Conservation (phyloP, 495 filamentous ascomycete species). For the Astrothelium macrocarpum region DNA sequence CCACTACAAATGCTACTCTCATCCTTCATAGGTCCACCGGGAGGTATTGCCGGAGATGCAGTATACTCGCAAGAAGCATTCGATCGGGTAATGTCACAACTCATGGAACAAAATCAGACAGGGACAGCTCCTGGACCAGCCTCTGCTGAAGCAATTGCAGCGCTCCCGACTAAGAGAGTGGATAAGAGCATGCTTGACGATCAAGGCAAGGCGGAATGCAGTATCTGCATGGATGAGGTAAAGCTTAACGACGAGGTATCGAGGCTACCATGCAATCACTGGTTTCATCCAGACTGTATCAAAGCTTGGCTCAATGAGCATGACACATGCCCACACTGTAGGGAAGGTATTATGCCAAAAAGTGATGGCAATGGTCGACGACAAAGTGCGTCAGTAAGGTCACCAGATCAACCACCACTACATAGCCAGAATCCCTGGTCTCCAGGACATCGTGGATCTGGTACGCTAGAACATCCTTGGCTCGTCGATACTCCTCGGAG, state of each 20-base stretch:
- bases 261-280: conserved; percentile 78
- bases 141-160: conserved; percentile 57
- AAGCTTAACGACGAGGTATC: conserved; percentile 64
- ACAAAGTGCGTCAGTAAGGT: background rate
- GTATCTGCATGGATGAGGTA: conserved; percentile 88
- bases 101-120: conserved; percentile 72
- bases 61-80: conserved; percentile 87
- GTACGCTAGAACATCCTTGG: background rate
- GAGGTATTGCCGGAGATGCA: conserved; percentile 62
- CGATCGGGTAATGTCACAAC: conserved; percentile 74
- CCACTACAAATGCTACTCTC: background rate
- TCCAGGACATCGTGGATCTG: background rate
- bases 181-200: conserved; percentile 54
- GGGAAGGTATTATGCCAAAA: conserved; percentile 51
- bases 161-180: conserved; percentile 59
- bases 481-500: background rate
- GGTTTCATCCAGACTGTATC: conserved; percentile 78
- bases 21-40: conserved; percentile 1
- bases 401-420: conserved; percentile 2
- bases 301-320: conserved; percentile 74
- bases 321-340: conserved; percentile 84
- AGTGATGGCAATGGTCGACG: conserved; percentile 1
- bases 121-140: conserved; percentile 79
- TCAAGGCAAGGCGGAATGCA: conserved; percentile 67
- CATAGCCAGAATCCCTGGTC: conserved; percentile 5